Base-by-base conservation (phyloP, 2,329 filamentous ascomycete species). In the Apiospora marii region DNA sequence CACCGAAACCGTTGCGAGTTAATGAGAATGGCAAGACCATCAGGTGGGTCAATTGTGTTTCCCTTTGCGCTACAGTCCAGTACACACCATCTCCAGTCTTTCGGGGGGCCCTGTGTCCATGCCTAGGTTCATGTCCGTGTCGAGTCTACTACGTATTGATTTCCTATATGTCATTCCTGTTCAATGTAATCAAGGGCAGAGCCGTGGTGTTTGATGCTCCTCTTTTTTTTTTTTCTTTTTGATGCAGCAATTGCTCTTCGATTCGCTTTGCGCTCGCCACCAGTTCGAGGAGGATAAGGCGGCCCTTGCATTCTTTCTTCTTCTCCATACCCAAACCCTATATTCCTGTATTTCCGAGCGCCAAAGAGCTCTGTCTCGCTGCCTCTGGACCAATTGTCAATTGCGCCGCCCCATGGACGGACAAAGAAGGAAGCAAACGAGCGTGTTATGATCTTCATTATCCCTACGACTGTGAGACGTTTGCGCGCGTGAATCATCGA, bases 1-100 rank as follows among this genome's bases (percentile, higher is more conserved):
- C 82, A 14, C 85, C 83, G 74, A 85, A 83, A 77, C 84, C 86
- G 71, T 86, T 92, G 76, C 88, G 87, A 81, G 91, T 88, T 2
- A 86, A 89, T 79, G 87, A 89, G 77, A 83, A 83, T 79, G 82
- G 80, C 72, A 84, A 86, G 74, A 80, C 83, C 58, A 16, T 68
- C 75, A 83, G 83, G 87, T 88, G 85, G 72, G 78, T 80, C 71
- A 81, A 80, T 83, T 85, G 74, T 80, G 82, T 80, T 68, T 70
- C 73, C 61, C 61, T 70, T 68, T 44, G n/a, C 67, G 58, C 58
- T 64, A 64, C 58, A 64, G 58, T 64, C 58, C 58, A 64, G 30
- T 64, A 64, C 58, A 64, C 58, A 64, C 34, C 58, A 64, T 64
- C 58, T 64, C 58, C 58, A 64, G 58, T 64, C 30, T 64, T 64